Base-by-base conservation (phyloP, 106 monocot species). In the Platanthera zijinensis region DNA sequence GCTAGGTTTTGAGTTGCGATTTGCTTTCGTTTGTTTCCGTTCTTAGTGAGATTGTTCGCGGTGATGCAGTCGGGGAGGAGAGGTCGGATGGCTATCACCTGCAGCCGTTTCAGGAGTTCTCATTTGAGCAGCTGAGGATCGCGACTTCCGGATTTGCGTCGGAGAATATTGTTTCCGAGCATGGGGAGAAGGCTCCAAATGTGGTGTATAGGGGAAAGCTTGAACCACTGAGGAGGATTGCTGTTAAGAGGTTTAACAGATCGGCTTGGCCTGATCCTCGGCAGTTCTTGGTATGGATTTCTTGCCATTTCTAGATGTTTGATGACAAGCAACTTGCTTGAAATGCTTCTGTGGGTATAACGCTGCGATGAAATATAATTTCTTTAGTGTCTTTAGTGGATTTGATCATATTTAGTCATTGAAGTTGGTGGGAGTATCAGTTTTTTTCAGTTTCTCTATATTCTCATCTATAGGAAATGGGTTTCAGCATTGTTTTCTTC, bases 81-180 rank as follows among this genome's bases (percentile, higher is more conserved):
- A 88, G 72, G 50, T 79, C 73, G 13, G 92, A 96, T 39, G 71
- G 56, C 3, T 67, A 85, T 71, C 77, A 69, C 64, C 80, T 93
- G 84, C 96, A 84, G 18, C 22, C 74, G 6, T 96, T 96, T 76
- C 96, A 91, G 80, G 96, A 93, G 73, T 96, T 83, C 83, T 71
- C 89, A 50, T 87, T 96, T 30, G 89, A 96, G 82, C 96, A 96
- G 83, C 84, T 96, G 21, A 81, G 90, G 75, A 73, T 93, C 28
- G 96, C 96, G 7, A 96, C 96, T 0, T 87, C 93, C 1, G 93
- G 93, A 0, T 96, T 96, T 69, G 87, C 90, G 0, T 56, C 32
- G 13, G 96, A 93, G 81, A 96, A 93, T 68, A 96, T 96, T 28
- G 96, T 96, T 4, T 96, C 96, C 4, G 96, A 96, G 84, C 93